Evolutionary conservation across 139 green algal genomes (phyloP), one percentile per base, ranked within the genome.

Genomic region (Chlorella vulgaris): DNA sequence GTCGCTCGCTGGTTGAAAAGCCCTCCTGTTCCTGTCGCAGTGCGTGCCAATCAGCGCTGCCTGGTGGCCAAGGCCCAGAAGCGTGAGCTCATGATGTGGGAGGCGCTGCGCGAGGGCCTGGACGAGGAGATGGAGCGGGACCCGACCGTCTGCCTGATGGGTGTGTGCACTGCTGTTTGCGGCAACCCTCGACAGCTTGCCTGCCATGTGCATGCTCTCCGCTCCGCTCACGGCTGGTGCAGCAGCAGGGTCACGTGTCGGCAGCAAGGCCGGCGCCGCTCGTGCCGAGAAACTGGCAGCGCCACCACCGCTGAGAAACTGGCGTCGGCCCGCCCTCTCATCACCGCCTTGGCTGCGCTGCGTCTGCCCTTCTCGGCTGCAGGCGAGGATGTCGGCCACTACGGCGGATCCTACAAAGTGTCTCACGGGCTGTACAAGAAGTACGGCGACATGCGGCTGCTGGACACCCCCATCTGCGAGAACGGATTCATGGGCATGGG

Each of bases 81-180:
- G 84, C 93, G 94, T 55, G 86, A 94, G 53, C 88, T 94, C 77
- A 88, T 96, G 83, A 97, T 98, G 93, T 98, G 95, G 95, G 94
- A 98, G 83, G 90, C 95, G 10, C 89, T 98, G 65, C 84, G 95
- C 2, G 90, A 97, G 85, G 94, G 89, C 2, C 82, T 91, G 24
- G 95, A 98, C 73, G 95, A 98, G 87, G 95, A 98, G 87, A 98
- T 98, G 95, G 94, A 98, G 89, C 66, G 88, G 7, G 95, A 98
- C 83, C 94, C 95, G 26, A 93, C 88, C 35, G 95, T 98, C 7
- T 94, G 91, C 80, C 78, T 98, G 2, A 96, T 98, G 88, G 94
- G 93, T 95, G 70, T 77, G 88, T 62, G 69, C 42, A 63, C 8
- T 31, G 55, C 55, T 31, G 55, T 21, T 65, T 21, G 55, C 55